phyloP scores from a whole-genome alignment of 768 basidiomycete genomes.

The Lactifluus subvellereus region DNA sequence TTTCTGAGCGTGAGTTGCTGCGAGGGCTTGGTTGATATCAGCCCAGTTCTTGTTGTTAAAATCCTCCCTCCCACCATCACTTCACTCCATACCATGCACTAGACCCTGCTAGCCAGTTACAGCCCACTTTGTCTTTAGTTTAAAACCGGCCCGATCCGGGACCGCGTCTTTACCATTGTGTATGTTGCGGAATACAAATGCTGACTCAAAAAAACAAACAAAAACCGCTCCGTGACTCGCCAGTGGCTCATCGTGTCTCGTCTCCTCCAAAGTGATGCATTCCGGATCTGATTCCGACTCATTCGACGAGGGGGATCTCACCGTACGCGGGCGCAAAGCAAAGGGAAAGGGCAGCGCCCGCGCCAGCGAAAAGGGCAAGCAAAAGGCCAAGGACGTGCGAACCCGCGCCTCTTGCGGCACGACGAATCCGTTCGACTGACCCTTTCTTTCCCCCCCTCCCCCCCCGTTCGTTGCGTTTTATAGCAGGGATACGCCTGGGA shows the following conservation, averaged over 20 bases:
- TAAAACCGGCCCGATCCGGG: too few species aligned
- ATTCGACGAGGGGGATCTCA: constrained; percentile 18
- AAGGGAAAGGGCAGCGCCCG: constrained; percentile 5
- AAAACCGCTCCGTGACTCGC: too few species aligned
- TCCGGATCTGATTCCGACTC: constrained; percentile 21
- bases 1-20: too few species aligned
- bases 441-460: background rate
- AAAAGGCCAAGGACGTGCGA: constrained; percentile 25
- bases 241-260: background rate
- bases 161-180: too few species aligned
- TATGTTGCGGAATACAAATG: too few species aligned
- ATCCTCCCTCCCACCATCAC: too few species aligned
- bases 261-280: background rate
- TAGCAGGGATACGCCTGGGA: constrained; percentile 94
- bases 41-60: too few species aligned
- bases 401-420: background rate
- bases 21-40: too few species aligned
- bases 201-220: too few species aligned
- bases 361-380: constrained; percentile 15
- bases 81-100: too few species aligned
- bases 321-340: constrained; percentile 11
- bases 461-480: background rate
- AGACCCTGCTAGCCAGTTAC: too few species aligned
- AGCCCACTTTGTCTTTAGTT: too few species aligned
- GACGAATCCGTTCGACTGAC: background rate